phyloP scores from a whole-genome alignment of 2,329 filamentous ascomycete species.

The Trichoderma cornu-damae region DNA sequence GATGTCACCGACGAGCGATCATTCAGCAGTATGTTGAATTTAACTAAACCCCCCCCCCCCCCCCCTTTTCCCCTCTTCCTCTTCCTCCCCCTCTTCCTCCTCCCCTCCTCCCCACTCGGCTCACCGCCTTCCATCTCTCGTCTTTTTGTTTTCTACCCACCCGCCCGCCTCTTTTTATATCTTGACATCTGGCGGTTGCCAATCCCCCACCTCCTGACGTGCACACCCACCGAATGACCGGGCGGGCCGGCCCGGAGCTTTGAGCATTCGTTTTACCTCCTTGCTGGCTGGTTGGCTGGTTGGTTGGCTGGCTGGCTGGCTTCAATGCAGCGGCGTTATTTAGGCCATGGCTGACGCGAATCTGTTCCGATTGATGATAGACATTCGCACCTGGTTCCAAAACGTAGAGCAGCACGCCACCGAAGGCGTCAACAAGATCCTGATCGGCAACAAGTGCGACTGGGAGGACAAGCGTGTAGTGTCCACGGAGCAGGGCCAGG shows the following conservation, averaged over 20 bases:
- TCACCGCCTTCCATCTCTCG: neutral
- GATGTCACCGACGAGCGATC: conserved; percentile 96
- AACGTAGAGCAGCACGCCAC: conserved; percentile 98
- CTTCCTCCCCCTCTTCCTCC: too few relatives aligned
- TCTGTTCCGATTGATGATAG: conserved; percentile 47
- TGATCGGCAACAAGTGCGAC: conserved; percentile 99
- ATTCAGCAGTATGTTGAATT: conserved; percentile 76
- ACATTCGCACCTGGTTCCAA: conserved; percentile 99
- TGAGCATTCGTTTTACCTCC: neutral
- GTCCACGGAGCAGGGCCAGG: conserved; percentile 87
- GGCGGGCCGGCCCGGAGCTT: too few relatives aligned
- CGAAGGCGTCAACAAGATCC: conserved; percentile 98
- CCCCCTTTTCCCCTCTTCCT: too few relatives aligned
- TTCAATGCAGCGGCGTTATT: too few relatives aligned
- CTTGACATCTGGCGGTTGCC: neutral
- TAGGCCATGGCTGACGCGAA: conserved; percentile 1
- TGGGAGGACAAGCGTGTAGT: conserved; percentile 99
- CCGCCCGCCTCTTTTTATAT: neutral
- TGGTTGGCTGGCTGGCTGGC: too few relatives aligned
- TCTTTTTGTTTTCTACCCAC: neutral
- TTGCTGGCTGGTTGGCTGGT: too few relatives aligned
- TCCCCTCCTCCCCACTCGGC: neutral
- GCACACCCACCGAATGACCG: too few relatives aligned
- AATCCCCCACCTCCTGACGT: too few relatives aligned
- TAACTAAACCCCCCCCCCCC: too few relatives aligned